Base-by-base conservation (phyloP, 441 rosid genomes). In the Hura crepitans region DNA sequence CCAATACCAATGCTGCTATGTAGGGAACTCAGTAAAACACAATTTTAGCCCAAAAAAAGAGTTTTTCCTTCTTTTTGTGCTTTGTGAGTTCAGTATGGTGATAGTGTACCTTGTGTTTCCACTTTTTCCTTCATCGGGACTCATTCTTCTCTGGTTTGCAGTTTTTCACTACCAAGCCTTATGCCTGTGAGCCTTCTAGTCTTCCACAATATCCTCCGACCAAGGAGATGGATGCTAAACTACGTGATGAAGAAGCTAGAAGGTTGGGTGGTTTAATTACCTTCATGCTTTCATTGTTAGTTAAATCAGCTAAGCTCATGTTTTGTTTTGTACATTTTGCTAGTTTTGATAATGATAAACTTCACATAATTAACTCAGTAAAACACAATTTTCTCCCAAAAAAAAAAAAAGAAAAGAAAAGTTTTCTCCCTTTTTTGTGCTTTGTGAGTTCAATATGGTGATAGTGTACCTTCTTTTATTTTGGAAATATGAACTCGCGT, bases 131-230 rank as follows among this genome's bases (percentile, higher is more conserved):
- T 65, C 28, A 22, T 63, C 67, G 27, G 22, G 66, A 74, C 62
- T 68, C 2, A 62, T 71, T 61, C 62, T 68, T 35, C 60, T 49
- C 28, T 43, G 62, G 56, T 53, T 66, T 79, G 66, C 81, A 93
- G 98, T 93, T 91, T 82, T 93, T 93, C 76, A 68, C 77, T 8
- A 88, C 89, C 3, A 90, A 89, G 74, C 98, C 96, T 31, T 80
- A 58, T 82, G 94, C 98, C 12, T 93, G 96, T 81, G 96, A 91
- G 67, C 97, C 98, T 50, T 86, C 94, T 45, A 87, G 87, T 80
- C 91, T 93, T 70, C 98, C 98, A 39, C 87, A 93, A 76, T 93
- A 93, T 75, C 94, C 97, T 0, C 98, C 98, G 0, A 89, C 87
- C 78, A 93, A 93, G 86, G 98, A 93, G 76, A 91, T 93, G 71